phyloP scores from a whole-genome alignment of 371 early-diverging fungal species.

The Mortierella polycephala region DNA sequence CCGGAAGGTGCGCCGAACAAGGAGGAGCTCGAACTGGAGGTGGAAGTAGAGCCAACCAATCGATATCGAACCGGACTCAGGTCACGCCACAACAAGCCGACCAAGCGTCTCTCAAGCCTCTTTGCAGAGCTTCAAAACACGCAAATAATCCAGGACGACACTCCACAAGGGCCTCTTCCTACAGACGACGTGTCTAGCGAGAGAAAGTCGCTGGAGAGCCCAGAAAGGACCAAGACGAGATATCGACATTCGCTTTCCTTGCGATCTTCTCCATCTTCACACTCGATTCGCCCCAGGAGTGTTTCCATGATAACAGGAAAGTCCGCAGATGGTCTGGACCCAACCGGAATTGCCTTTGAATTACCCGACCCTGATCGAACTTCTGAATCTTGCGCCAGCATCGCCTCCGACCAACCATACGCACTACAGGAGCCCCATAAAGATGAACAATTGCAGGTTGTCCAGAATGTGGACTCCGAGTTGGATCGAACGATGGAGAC shows the following conservation, averaged over 20 bases:
- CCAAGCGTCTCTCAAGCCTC: slow-evolving; percentile 39
- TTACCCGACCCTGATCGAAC: neutral
- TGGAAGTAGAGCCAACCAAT: slow-evolving; percentile 21
- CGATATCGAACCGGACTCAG: slow-evolving; percentile 20
- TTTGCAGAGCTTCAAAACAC: slow-evolving; percentile 47
- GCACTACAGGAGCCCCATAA: neutral
- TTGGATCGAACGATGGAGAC: slow-evolving; percentile 48
- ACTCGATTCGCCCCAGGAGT: slow-evolving; percentile 15
- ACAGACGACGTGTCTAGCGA: neutral
- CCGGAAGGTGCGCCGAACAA: slow-evolving; percentile 6
- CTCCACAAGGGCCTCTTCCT: neutral
- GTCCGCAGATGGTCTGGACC: neutral
- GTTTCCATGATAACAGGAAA: neutral
- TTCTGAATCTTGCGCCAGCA: slow-evolving; percentile 10
- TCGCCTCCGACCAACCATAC: slow-evolving; percentile 8
- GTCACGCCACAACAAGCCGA: slow-evolving; percentile 17
- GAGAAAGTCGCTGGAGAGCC: slow-evolving; percentile 4
- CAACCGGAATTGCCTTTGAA: neutral
- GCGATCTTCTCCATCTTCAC: neutral
- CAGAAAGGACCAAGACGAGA: slow-evolving; percentile 10
- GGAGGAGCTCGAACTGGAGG: slow-evolving; percentile 19
- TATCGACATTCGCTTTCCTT: slow-evolving; percentile 21
- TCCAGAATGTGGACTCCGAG: slow-evolving; percentile 17
- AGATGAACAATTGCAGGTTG: slow-evolving; percentile 3
- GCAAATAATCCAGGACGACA: slow-evolving; percentile 15